Evolutionary conservation across 164 flowering plant species (phyloP).

Genomic region (Buxus sempervirens): DNA sequence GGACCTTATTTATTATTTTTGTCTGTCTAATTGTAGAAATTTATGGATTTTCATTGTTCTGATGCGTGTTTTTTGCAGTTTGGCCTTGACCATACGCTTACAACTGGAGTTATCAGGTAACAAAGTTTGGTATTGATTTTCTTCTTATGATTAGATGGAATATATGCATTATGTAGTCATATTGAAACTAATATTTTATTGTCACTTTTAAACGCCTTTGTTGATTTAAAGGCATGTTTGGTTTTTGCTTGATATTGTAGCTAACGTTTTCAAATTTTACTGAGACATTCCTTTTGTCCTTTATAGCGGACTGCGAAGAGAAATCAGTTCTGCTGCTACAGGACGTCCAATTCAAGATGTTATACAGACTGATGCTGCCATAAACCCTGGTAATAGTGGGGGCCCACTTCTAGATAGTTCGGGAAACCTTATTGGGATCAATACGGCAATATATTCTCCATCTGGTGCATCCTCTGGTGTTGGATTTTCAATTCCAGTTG

Average conservation of each 20-base stretch:
- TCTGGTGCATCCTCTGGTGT: conserved; percentile 83
- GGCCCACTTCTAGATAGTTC: conserved; percentile 78
- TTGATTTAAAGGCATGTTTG: background rate
- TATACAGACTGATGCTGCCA: conserved; percentile 79
- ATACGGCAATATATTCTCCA: conserved; percentile 74
- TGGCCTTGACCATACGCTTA: conserved; percentile 77
- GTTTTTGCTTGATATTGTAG: background rate
- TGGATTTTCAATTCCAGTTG: conserved; percentile 78
- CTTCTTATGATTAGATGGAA: background rate
- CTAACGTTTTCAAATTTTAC: background rate
- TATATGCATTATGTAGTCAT: background rate
- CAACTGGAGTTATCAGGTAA: conserved; percentile 78
- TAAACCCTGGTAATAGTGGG: conserved; percentile 78
- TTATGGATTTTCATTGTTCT: too few relatives aligned
- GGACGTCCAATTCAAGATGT: conserved; percentile 83
- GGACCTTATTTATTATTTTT: background rate
- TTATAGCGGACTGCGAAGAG: conserved; percentile 65
- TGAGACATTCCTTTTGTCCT: background rate
- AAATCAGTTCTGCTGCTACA: conserved; percentile 79
- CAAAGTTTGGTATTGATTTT: background rate
- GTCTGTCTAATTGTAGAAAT: too few relatives aligned
- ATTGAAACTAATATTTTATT: too few relatives aligned
- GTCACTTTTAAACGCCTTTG: background rate
- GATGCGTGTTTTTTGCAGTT: conserved; percentile 55
- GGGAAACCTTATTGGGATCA: conserved; percentile 69